Evolutionary conservation across 2,329 filamentous ascomycete genomes (phyloP), one percentile per base, ranked within the genome.

Genomic region (Herpotrichia juniperi): DNA sequence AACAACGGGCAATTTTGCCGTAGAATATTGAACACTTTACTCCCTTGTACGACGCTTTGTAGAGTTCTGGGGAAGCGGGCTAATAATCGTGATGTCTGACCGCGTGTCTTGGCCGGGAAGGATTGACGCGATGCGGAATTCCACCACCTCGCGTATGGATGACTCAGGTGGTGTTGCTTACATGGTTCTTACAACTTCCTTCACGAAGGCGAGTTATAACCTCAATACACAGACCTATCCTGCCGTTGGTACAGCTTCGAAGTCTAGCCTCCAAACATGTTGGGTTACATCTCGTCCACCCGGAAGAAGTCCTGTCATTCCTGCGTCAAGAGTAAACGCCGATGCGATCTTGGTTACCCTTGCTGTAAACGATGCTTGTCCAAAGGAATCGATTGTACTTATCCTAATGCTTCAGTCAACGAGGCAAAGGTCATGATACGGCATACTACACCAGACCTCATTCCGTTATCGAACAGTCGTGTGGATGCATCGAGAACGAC

Each of bases 241-340:
- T 37, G n/a, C 34, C 34, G 17, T 21, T 37, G 34, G 34, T 21
- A 14, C 39, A 42, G 21, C 39, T 25, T 42, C 39, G 21, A 17
- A 25, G 37, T 16, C n/a, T 11, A 14, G 37, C 37, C 17, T 40
- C 37, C 40, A 28, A 39, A 46, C 32, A 67, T 67, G 66, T 60
- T 68, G 19, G 60, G 63, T 32, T 69, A 69, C 58, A 68, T 70
- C 25, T 68, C 65, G 21, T 61, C 63, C 7, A 69, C 68, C 14
- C 61, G 68, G 42, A 64, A 61, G 46, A 71, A 69, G 50, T 65
- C 62, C 51, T 71, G 68, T 54, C 46, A 52, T 32, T 59, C 57
- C 25, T 68, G 64, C 52, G 65, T 67, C 9, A 67, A 68, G 44
- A 57, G 54, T 44, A 71, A 69, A 52, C 55, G 67, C 11, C 56